Evolutionary conservation across 2,329 filamentous ascomycete genomes (phyloP).

Genomic region (Claviceps purpurea): DNA sequence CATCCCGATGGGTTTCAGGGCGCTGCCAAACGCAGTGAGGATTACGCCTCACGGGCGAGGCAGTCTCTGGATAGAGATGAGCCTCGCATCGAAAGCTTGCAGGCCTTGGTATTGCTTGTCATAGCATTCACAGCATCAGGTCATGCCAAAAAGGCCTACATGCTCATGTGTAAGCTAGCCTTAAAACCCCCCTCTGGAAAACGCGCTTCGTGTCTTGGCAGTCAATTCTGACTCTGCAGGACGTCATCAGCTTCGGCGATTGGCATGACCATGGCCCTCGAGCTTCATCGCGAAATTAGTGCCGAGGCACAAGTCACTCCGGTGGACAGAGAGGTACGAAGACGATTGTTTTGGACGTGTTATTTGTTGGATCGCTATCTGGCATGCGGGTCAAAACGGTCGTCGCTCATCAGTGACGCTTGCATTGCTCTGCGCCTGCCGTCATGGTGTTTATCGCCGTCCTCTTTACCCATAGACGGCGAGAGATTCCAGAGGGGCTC

Average conservation of each 20-base stretch:
- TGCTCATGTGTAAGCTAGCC: constrained; percentile 54
- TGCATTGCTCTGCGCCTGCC: constrained; percentile 64
- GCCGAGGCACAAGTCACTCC: constrained; percentile 46
- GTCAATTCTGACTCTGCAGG: neutral
- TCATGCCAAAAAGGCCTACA: constrained; percentile 73
- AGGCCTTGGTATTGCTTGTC: constrained; percentile 61
- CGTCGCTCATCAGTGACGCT: constrained; percentile 67
- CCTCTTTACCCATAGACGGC: constrained; percentile 53
- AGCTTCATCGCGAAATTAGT: constrained; percentile 66
- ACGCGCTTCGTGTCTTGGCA: no score
- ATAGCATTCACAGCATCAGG: constrained; percentile 66
- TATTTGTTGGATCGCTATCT: constrained; percentile 79
- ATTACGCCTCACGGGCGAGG: constrained; percentile 58
- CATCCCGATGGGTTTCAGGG: constrained; percentile 55
- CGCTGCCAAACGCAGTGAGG: constrained; percentile 54
- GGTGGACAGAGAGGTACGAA: constrained; percentile 60
- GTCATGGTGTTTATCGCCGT: constrained; percentile 53
- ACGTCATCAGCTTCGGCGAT: constrained; percentile 24
- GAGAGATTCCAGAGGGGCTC: constrained; percentile 70
- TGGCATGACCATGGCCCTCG: constrained; percentile 71
- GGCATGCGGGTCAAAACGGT: constrained; percentile 67
- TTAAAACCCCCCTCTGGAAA: neutral
- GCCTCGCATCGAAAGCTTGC: constrained; percentile 64
- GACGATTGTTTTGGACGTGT: constrained; percentile 80
- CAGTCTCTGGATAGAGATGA: constrained; percentile 65